Base-by-base conservation (phyloP, 1,284 basidiomycete species). In the Malassezia pachydermatis region DNA sequence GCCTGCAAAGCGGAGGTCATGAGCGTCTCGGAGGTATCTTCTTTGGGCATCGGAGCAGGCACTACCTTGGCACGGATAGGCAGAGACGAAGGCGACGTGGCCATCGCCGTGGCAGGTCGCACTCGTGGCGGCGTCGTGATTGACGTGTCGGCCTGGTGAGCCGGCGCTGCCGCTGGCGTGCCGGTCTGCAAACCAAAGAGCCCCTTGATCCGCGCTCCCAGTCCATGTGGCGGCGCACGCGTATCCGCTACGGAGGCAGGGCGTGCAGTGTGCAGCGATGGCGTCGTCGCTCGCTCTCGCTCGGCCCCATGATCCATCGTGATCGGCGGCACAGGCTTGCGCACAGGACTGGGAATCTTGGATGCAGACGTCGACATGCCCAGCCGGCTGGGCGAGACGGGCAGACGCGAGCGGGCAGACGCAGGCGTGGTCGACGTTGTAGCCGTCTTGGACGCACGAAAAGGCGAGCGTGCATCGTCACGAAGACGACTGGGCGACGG, bases 121-220 rank as follows among this genome's bases (percentile, higher is more conserved):
- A n/a, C n/a, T n/a, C n/a, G n/a, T 38, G n/a, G 35, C 4, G 34
- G 41, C 3, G 41, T 51, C 9, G 49, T 50, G 7, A 52, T 52
- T 22, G 55, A 60, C 19, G 51, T 43, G 44, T 57, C 52, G 38
- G 51, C 52, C 36, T 54, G 54, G 8, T 53, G 34, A 8, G 19
- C 42, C 17, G 54, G 30, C 47, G 48, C 22, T 58, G 40, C 17
- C n/a, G n/a, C n/a, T n/a, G n/a, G n/a, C 44, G 59, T 10, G 34
- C n/a, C 11, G 19, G 34, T 36, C 10, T 19, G n/a, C 39, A 64
- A 43, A 5, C 62, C 62, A 16, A 64, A 50, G 43, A 64, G 54
- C 19, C 60, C 58, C 30, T 60, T 58, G 57, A 64, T 54, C 48
- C 58, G 59, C 16, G 59, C 57, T 10, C 62, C 58, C n/a, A 62